Percentiles rank a stretch among this genome's conserved stretches.
phyloP scores from a whole-genome alignment of 116 monocot genomes.

The Posidonia oceanica region DNA sequence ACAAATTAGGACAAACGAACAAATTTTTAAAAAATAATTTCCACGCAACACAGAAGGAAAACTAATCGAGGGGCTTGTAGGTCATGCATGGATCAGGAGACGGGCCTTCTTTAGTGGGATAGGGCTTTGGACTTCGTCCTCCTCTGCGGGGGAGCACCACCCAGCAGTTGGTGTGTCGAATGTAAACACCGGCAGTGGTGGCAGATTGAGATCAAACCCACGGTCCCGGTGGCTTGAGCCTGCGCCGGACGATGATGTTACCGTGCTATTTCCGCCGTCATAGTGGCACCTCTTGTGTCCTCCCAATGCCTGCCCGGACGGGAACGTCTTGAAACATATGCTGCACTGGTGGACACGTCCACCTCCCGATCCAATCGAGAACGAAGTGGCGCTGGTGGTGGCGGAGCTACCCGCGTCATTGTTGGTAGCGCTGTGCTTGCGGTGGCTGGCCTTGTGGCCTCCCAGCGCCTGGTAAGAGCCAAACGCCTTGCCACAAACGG shows the following conservation, averaged over 20 bases:
- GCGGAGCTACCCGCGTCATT: slow-evolving; percentile 3
- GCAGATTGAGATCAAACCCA: slow-evolving; percentile 56
- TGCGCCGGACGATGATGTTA: slow-evolving; percentile 3
- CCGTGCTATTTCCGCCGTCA: slow-evolving; percentile 26
- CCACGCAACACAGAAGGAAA: background rate
- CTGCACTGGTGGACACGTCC: slow-evolving; percentile 38
- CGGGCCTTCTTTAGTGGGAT: slow-evolving; percentile 50
- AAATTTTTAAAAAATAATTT: background rate
- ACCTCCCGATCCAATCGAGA: background rate
- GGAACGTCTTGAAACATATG: slow-evolving; percentile 40
- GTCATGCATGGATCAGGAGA: slow-evolving; percentile 15
- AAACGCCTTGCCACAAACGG: slow-evolving; percentile 66
- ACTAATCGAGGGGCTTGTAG: too few species aligned
- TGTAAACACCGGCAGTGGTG: slow-evolving; percentile 25
- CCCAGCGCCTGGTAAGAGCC: slow-evolving; percentile 79
- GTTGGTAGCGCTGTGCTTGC: slow-evolving; percentile 15
- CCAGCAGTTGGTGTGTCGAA: slow-evolving; percentile 7
- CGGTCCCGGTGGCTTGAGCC: slow-evolving; percentile 5
- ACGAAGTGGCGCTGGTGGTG: background rate
- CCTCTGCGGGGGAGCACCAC: slow-evolving; percentile 22
- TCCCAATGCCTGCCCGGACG: slow-evolving; percentile 77
- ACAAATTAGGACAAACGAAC: background rate
- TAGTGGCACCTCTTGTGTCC: slow-evolving; percentile 84
- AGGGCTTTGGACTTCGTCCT: slow-evolving; percentile 68
- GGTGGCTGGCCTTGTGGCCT: slow-evolving; percentile 84